Evolutionary conservation across 306 rosid genomes (phyloP), one percentile per base, ranked within the genome.

Genomic region (Inga laurina): DNA sequence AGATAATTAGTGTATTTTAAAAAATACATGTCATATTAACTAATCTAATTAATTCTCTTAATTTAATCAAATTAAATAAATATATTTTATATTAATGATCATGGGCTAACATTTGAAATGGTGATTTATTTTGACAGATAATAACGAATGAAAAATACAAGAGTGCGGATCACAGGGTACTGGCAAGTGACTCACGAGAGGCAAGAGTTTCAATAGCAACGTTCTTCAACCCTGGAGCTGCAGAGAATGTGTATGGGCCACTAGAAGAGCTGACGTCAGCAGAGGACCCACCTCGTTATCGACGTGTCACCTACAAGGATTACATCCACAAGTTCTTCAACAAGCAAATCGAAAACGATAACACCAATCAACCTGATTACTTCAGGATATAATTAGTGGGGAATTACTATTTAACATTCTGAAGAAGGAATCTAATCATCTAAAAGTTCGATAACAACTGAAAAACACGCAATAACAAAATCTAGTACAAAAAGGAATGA

Each of bases 281-380:
- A 1, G 32, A 1, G 74, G 27, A 70, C 16, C 74, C 74, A 70
- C 32, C 74, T 10, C 74, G 24, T 4, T 70, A 41, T n/a, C 51
- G 74, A 41, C 74, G 74, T 70, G 74, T 70, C 74, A 41, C 51
- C 0, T 41, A 18, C 52, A 70, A 41, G 51, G 74, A 70, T 10
- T 70, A 70, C 32, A 41, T 70, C 34, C 16, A 41, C 74, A 70
- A 5, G 34, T 70, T 70, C 32, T 70, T 70, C 51, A 19, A 10
- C 51, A 70, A 70, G 46, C 7, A 70, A 10, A 2, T 39, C 8
- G n/a, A n/a, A n/a, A n/a, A n/a, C n/a, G 51, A 70, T 1, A 41
- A 19, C 51, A 70, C 1, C 3, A 80, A 89, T 0, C 86, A 88
- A 51, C 44, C 75, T 21, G 85, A 87, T 57, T 82, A 77, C 76